Evolutionary conservation across 2,329 filamentous ascomycete species (phyloP).

Genomic region (Penicillium sp.): DNA sequence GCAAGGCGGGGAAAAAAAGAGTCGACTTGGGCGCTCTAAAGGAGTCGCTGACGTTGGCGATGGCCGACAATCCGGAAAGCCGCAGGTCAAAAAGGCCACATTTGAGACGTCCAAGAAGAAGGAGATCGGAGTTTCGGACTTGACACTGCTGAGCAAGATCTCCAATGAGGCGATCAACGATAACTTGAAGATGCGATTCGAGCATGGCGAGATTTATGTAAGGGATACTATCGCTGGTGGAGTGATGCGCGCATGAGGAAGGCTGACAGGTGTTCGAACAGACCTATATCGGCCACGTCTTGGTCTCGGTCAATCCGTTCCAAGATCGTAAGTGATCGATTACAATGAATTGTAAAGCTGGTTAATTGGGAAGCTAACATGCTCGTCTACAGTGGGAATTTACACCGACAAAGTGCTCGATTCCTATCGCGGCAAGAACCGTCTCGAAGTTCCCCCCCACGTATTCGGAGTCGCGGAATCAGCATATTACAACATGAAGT

Average conservation of each 20-base stretch:
- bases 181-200: constrained; percentile 96
- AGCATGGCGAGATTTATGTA: constrained; percentile 94
- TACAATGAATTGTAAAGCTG: neutral
- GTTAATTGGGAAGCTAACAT: neutral
- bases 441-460: constrained; percentile 88
- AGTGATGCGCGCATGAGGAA: constrained; percentile 17
- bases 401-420: constrained; percentile 94
- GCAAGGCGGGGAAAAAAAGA: constrained; percentile 44
- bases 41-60: constrained; percentile 43
- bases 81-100: constrained; percentile 89
- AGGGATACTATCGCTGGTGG: constrained; percentile 28
- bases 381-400: constrained; percentile 69
- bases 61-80: constrained; percentile 50
- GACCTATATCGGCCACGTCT: constrained; percentile 98
- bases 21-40: constrained; percentile 45
- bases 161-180: constrained; percentile 99
- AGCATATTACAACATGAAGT: constrained; percentile 99
- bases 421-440: constrained; percentile 95
- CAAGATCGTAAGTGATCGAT: constrained; percentile 65
- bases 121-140: constrained; percentile 96
- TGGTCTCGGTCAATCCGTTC: constrained; percentile 99
- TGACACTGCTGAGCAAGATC: constrained; percentile 96
- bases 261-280: constrained; percentile 30
- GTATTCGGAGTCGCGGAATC: constrained; percentile 97
- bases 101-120: constrained; percentile 98